Percentiles rank a stretch among this genome's conserved stretches.
phyloP scores from a whole-genome alignment of 306 rosid genomes.

The Cucurbita pepo region DNA sequence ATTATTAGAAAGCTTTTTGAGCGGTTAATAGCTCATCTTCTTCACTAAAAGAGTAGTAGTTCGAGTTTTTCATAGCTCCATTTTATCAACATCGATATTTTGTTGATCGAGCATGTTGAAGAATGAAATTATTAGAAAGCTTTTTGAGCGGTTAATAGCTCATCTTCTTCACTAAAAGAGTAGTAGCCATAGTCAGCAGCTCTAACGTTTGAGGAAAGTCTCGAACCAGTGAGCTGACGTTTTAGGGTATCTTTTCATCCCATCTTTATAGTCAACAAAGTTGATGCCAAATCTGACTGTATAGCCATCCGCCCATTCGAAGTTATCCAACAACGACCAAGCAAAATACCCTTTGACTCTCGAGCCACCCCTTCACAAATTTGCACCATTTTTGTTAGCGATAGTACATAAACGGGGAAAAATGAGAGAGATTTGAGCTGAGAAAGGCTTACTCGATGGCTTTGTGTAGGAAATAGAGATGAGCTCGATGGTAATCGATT shows the following conservation, averaged over 20 bases:
- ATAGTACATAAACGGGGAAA: not conserved
- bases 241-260: slow-evolving; percentile 26
- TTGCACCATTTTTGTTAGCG: not conserved
- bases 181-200: not conserved
- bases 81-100: too few relatives aligned
- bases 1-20: not conserved
- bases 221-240: slow-evolving; percentile 34
- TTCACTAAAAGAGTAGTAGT: not conserved
- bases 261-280: slow-evolving; percentile 29
- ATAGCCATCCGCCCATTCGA: slow-evolving; percentile 42
- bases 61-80: too few relatives aligned
- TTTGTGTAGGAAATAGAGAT: slow-evolving; percentile 26
- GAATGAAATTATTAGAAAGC: not conserved
- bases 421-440: not conserved
- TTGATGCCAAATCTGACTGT: slow-evolving; percentile 30
- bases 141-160: not conserved
- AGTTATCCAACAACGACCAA: slow-evolving; percentile 50
- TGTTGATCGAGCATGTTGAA: too few relatives aligned
- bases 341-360: slow-evolving; percentile 44
- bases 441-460: slow-evolving; percentile 31
- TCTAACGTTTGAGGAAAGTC: slow-evolving; percentile 17
- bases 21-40: too few relatives aligned
- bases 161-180: too few relatives aligned
- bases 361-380: slow-evolving; percentile 19
- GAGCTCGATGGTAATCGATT: slow-evolving; percentile 27